Conservation (phyloP, 2,329 filamentous ascomycete species). For the Cercospora citrullina region DNA sequence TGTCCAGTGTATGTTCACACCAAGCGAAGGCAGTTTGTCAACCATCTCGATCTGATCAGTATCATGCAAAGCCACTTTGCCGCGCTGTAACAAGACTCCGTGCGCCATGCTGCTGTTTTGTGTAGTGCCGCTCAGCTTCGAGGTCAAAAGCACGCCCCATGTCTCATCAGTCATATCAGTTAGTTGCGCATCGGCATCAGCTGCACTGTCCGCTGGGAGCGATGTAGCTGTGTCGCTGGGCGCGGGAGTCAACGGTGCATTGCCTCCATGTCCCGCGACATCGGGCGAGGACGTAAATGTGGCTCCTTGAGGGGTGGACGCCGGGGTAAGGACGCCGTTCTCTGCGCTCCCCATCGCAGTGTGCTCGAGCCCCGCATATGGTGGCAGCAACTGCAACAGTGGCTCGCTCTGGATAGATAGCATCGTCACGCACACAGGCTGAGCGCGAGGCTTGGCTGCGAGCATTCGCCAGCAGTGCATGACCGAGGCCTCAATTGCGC, state of each 20-base stretch:
- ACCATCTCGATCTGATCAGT: not conserved
- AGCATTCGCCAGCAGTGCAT: slow-evolving; percentile 32
- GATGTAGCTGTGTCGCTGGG: slow-evolving; percentile 49
- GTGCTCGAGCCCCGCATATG: slow-evolving; percentile 12
- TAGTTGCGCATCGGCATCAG: slow-evolving; percentile 66
- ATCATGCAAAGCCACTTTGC: slow-evolving; percentile 12
- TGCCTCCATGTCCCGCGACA: slow-evolving; percentile 27
- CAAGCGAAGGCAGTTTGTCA: slow-evolving; percentile 36
- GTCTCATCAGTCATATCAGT: slow-evolving; percentile 72
- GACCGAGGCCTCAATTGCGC: slow-evolving; percentile 19
- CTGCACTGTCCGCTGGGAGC: slow-evolving; percentile 42
- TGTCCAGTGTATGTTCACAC: slow-evolving; percentile 50
- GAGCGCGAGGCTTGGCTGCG: slow-evolving; percentile 40
- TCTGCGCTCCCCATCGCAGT: slow-evolving; percentile 23
- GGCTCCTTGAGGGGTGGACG: slow-evolving; percentile 59
- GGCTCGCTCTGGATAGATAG: slow-evolving; percentile 26
- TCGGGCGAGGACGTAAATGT: slow-evolving; percentile 36
- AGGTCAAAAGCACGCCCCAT: slow-evolving; percentile 66
- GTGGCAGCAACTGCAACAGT: slow-evolving; percentile 26
- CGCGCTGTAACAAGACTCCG: slow-evolving; percentile 48
- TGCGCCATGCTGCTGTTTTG: slow-evolving; percentile 44
- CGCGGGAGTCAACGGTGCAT: slow-evolving; percentile 45
- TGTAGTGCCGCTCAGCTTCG: slow-evolving; percentile 41
- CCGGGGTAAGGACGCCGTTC: slow-evolving; percentile 58
- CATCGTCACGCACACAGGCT: slow-evolving; percentile 38